Base-by-base conservation (phyloP, 345 rosid genomes). In the Salix exigua region DNA sequence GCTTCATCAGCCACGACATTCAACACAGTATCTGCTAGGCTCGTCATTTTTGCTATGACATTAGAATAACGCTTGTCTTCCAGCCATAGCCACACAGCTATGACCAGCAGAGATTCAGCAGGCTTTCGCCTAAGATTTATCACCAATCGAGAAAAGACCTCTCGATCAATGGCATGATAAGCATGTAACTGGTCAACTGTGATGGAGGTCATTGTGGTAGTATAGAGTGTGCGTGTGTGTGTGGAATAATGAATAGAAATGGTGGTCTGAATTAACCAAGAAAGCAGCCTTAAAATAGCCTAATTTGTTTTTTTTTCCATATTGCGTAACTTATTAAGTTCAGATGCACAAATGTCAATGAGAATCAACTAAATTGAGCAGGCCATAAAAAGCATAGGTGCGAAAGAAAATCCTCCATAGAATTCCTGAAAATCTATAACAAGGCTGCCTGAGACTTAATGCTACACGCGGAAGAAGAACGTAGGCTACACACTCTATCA, bases 51-150 rank as follows among this genome's bases (percentile, higher is more conserved):
- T 10, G 12, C 23, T 4, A 82, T 25, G 16, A 86, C 28, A 37
- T 79, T 86, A 5, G 88, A 86, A 31, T 69, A 88, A 17, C 84
- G 84, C n/a, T 26, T 70, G 11, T 84, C 81, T 74, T 88, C 88
- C 1, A 88, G 78, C 87, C 87, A 86, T n/a, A 88, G 70, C 91
- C 91, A 88, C 2, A 72, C 18, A 7, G 91, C 85, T 76, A 88
- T 74, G 69, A 86, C 75, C 1, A 86, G 62, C 0, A 88, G 26
- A 71, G 85, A 84, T 31, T 86, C 82, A 21, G 74, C 84, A 4
- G 87, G 86, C 7, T 81, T 74, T 53, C 85, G 73, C 73, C 9
- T 5, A 5, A 82, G 63, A 16, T n/a, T 73, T n/a, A 83, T 31
- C 1, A 88, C 84, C 83, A 88, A 31, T 28, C 84, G 74, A 48